phyloP scores from a whole-genome alignment of 1,139 yeast species.

The Suhomyces atakaporum region DNA sequence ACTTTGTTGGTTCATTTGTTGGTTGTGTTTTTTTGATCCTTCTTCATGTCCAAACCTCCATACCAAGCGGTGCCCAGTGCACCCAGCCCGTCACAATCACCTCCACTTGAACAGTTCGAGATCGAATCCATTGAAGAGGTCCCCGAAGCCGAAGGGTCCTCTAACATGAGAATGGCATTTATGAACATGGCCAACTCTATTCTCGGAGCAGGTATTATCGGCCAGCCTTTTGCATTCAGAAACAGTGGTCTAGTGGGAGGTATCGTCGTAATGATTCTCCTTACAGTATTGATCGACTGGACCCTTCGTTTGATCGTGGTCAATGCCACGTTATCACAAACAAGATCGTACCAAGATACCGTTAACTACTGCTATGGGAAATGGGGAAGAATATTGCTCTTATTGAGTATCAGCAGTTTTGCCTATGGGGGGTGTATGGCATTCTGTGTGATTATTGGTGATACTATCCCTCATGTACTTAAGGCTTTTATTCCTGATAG shows the following conservation, averaged over 20 bases:
- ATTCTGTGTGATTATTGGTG: conserved; percentile 92
- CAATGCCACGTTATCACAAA: conserved; percentile 76
- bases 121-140: too few species aligned
- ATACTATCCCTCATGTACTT: conserved; percentile 88
- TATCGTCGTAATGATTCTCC: conserved; percentile 53
- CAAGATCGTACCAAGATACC: conserved; percentile 82
- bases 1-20: neutral
- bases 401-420: conserved; percentile 79
- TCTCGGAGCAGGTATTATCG: conserved; percentile 92
- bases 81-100: conserved; percentile 2
- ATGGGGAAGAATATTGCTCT: conserved; percentile 64
- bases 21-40: neutral
- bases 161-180: conserved; percentile 81
- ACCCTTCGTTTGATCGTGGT: conserved; percentile 76
- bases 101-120: neutral
- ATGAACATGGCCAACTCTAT: conserved; percentile 97
- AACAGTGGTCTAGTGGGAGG: conserved; percentile 84
- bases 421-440: conserved; percentile 97
- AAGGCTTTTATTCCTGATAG: conserved; percentile 62
- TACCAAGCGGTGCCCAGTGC: conserved; percentile 9
- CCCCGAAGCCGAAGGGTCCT: conserved; percentile 29
- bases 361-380: conserved; percentile 79
- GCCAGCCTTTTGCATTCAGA: conserved; percentile 86
- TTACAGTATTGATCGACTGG: conserved; percentile 85
- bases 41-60: conserved; percentile 4